phyloP scores from a whole-genome alignment of 2,329 filamentous ascomycete species.

The Aureobasidium pullulans region DNA sequence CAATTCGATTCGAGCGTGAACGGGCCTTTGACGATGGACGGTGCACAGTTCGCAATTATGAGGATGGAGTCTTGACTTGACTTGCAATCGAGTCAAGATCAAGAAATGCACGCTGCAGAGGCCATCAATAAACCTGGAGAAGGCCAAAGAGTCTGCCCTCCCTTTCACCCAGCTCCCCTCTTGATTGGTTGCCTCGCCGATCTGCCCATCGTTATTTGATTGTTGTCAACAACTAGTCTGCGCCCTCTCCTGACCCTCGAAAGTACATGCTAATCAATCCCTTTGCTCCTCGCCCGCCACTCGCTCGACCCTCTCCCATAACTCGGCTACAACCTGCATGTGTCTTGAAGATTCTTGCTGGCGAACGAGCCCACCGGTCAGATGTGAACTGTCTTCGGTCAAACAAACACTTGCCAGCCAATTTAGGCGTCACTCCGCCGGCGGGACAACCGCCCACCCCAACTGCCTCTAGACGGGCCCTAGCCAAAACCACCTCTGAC shows the following conservation, averaged over 20 bases:
- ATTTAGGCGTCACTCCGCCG: slow-evolving; percentile 7
- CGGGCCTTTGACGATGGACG: background rate
- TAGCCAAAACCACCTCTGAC: background rate
- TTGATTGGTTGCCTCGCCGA: background rate
- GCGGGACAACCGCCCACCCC: slow-evolving; percentile 4
- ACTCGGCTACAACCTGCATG: background rate
- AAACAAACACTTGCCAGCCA: background rate
- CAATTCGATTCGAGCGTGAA: background rate
- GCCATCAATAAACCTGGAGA: slow-evolving; percentile 5
- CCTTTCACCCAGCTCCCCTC: background rate
- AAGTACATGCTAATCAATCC: slow-evolving; percentile 1
- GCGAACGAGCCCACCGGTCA: background rate
- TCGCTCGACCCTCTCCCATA: background rate
- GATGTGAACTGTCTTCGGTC: background rate
- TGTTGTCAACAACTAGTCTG: slow-evolving; percentile 6
- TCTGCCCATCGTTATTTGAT: slow-evolving; percentile 5
- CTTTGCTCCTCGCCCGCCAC: background rate
- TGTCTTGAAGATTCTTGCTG: background rate
- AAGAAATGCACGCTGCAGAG: background rate
- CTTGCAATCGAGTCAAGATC: slow-evolving; percentile 8
- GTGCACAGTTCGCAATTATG: slow-evolving; percentile 3
- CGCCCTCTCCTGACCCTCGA: background rate
- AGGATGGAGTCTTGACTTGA: background rate
- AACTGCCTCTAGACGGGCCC: slow-evolving; percentile 7
- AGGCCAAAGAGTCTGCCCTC: background rate